phyloP scores from a whole-genome alignment of 306 rosid genomes.

The Morella rubra region DNA sequence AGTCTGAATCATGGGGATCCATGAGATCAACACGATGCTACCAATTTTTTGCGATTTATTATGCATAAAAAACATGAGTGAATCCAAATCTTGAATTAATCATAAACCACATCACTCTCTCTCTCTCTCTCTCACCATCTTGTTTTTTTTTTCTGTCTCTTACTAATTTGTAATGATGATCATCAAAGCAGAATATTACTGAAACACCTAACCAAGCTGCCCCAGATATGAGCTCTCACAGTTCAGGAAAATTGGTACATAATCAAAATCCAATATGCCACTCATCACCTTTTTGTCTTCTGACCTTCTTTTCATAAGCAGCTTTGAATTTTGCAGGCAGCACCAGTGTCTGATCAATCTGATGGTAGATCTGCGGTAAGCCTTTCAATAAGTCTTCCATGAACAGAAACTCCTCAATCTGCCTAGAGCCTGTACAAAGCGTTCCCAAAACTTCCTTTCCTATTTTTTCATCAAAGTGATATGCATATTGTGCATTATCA shows the following conservation, averaged over 20 bases:
- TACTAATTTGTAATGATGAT: not conserved
- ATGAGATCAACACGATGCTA: too few species aligned
- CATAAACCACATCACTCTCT: not conserved
- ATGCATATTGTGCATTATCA: not conserved
- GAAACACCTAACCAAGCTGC: conserved; percentile 3
- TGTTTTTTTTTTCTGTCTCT: not conserved
- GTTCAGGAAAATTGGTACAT: conserved; percentile 20
- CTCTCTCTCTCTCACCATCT: not conserved
- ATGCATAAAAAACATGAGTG: not conserved
- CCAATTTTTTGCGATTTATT: not conserved
- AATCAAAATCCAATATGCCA: not conserved
- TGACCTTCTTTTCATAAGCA: not conserved
- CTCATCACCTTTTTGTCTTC: not conserved
- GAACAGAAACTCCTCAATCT: not conserved
- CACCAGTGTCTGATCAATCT: conserved; percentile 4
- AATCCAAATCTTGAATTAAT: not conserved
- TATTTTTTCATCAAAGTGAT: not conserved
- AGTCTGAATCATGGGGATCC: too few species aligned
- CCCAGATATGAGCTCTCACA: not conserved
- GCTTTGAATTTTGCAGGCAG: conserved; percentile 28
- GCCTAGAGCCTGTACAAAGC: not conserved
- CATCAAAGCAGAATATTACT: conserved; percentile 20
- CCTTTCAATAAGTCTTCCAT: not conserved
- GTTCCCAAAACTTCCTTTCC: not conserved
- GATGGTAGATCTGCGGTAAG: conserved; percentile 42